These are phyloP conservation scores for Microbotryum saponariae DNA, from an alignment of 1,284 basidiomycete species.

Conservation along the genomic window DNA sequence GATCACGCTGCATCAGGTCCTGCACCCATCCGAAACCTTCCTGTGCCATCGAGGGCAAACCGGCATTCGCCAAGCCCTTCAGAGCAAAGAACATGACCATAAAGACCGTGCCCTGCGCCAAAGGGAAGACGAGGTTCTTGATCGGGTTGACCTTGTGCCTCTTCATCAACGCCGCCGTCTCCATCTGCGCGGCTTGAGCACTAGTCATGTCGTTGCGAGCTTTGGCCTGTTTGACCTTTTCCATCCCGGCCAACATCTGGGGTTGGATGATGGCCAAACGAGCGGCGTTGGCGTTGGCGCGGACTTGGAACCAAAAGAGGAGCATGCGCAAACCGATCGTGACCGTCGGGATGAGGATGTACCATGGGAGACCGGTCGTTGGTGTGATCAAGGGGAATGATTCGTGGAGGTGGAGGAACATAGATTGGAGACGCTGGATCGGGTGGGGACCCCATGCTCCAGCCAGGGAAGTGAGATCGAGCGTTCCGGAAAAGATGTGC, in stretches of 20 bases:
- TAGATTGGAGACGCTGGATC: conserved; percentile 31
- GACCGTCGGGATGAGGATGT: conserved; percentile 55
- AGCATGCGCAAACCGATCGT: conserved; percentile 61
- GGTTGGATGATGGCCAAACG: conserved; percentile 60
- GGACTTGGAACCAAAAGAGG: conserved; percentile 63
- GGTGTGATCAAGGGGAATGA: conserved; percentile 22
- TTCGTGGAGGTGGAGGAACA: conserved; percentile 32
- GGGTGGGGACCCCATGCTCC: conserved; percentile 30
- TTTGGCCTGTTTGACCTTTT: conserved; percentile 48
- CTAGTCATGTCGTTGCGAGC: conserved; percentile 50
- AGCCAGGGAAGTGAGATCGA: conserved; percentile 27
- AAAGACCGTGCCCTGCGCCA: conserved; percentile 70
- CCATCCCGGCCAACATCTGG: conserved; percentile 53
- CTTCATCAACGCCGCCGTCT: conserved; percentile 58
- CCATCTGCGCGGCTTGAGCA: conserved; percentile 51
- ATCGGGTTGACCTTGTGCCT: conserved; percentile 62
- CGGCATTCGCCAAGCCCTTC: conserved; percentile 60
- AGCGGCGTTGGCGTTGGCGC: conserved; percentile 58
- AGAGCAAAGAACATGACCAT: conserved; percentile 81
- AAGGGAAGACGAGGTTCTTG: conserved; percentile 53
- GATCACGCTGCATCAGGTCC: conserved; percentile 71
- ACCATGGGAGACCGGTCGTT: conserved; percentile 39
- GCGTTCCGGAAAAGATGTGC: conserved; percentile 22
- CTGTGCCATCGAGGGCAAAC: conserved; percentile 62
- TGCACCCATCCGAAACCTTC: conserved; percentile 71